Evolutionary conservation across 306 rosid genomes (phyloP), one percentile per base, ranked within the genome.

Genomic region (Prosopis cineraria): DNA sequence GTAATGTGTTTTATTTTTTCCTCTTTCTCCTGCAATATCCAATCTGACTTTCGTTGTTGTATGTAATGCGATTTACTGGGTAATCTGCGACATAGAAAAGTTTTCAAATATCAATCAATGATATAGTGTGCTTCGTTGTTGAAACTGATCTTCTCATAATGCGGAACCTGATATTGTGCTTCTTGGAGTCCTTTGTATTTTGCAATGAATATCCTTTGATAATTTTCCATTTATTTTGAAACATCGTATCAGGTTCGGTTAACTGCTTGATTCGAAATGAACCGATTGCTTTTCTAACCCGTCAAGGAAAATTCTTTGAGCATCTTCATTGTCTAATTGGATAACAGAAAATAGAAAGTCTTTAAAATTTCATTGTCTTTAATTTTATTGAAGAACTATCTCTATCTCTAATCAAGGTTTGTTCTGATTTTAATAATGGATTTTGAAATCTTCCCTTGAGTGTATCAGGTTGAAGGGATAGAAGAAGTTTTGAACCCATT

Each of bases 381-480:
- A 31, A 31, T 19, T 17, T 0, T 31, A 33, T 19, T 65, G 6
- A 30, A 36, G 47, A 9, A 19, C 19, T 14, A 33, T 43, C 2
- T 50, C 5, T n/a, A 52, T 52, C 5, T 44, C 7, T 0, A 13
- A 29, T 27, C 9, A 27, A 40, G 22, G 11, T 8, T 19, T 63
- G 2, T 44, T 63, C 59, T 60, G 14, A 43, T 16, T 40, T 47
- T 65, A 30, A 10, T 10, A 30, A 65, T 31, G 25, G 4, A 13
- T 24, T 44, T 48, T 2, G 40, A 13, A 29, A 20, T 30, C 3
- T 13, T 11, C 3, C 27, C 34, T 33, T 76, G 67, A 31, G 68
- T 76, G 40, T 63, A 39, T 24, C 66, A 95, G 98, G 96, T 95
- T 63, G 98, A 91, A 78, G 98, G 98, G 56, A 78, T 95, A 25